Conservation (phyloP, 345 rosid genomes). For the Brassica cretica region DNA sequence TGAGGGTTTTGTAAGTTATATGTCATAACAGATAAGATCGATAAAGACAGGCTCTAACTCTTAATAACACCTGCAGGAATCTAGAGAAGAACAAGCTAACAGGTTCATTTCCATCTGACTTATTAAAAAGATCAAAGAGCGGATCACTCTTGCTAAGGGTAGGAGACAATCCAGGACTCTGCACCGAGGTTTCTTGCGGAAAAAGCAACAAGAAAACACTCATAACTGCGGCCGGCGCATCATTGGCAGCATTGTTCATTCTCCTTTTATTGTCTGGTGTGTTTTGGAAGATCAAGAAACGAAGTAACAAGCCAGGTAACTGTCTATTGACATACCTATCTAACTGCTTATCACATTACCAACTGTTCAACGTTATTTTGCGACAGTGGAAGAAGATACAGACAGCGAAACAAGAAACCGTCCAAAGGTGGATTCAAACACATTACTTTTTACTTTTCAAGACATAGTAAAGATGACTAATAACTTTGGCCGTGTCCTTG, state of each 20-base stretch:
- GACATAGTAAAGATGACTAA: conserved; percentile 48
- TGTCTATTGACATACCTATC: neutral
- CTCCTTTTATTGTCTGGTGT: conserved; percentile 6
- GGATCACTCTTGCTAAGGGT: conserved; percentile 38
- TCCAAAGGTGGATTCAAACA: neutral
- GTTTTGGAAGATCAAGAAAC: conserved; percentile 27
- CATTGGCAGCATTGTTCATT: conserved; percentile 23
- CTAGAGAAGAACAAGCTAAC: conserved; percentile 43
- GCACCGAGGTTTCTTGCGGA: conserved; percentile 15
- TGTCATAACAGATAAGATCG: neutral
- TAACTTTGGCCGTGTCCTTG: conserved; percentile 45
- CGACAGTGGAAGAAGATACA: conserved; percentile 26
- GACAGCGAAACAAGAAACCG: neutral
- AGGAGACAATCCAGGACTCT: conserved; percentile 12
- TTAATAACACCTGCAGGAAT: conserved; percentile 34
- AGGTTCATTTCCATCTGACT: conserved; percentile 44
- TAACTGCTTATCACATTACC: neutral
- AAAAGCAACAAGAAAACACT: conserved; percentile 22
- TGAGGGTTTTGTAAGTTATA: conserved; percentile 57
- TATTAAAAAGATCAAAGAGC: conserved; percentile 38
- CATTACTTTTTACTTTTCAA: conserved; percentile 27
- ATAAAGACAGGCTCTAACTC: neutral
- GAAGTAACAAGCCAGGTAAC: conserved; percentile 25
- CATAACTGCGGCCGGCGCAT: conserved; percentile 31
- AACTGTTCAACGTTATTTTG: neutral